Percentiles rank a stretch among this genome's conserved stretches.
Conservation (phyloP, 2,329 filamentous ascomycete species). For the Septoria linicola region DNA sequence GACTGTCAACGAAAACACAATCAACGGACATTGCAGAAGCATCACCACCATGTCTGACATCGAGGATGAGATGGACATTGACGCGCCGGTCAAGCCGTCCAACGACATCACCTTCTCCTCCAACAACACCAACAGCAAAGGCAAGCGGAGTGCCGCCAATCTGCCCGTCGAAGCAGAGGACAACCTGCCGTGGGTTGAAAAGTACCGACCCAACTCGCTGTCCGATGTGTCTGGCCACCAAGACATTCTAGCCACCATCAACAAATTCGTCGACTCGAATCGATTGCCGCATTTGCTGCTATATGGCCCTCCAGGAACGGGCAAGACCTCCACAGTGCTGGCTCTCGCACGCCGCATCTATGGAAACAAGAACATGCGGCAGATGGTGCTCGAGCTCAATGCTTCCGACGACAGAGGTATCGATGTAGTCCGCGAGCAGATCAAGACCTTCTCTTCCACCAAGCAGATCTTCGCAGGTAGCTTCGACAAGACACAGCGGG, state of each 20-base stretch:
- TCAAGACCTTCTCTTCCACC: conserved; percentile 98
- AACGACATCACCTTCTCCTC: conserved; percentile 62
- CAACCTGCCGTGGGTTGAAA: conserved; percentile 95
- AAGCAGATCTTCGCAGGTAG: conserved; percentile 82
- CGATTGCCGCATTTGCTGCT: conserved; percentile 91
- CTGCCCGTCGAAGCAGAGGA: conserved; percentile 92
- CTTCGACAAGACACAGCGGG: conserved; percentile 35
- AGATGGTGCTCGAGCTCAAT: conserved; percentile 98
- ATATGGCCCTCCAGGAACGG: conserved; percentile 93
- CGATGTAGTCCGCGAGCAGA: conserved; percentile 96
- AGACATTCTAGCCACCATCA: conserved; percentile 95
- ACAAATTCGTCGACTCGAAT: conserved; percentile 94
- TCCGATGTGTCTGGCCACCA: conserved; percentile 94
- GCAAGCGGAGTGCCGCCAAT: conserved; percentile 89
- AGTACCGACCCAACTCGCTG: conserved; percentile 86
- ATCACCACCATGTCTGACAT: conserved; percentile 52
- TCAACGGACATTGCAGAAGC: neutral
- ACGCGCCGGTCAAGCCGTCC: conserved; percentile 48
- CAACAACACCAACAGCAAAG: conserved; percentile 70
- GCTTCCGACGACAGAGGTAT: conserved; percentile 97
- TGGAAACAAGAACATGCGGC: conserved; percentile 84
- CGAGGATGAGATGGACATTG: conserved; percentile 66
- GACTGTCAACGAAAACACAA: neutral
- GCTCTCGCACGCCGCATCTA: conserved; percentile 93
- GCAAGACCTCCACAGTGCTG: conserved; percentile 95